phyloP scores from a whole-genome alignment of 805 yeast genomes.

The Zygoascus tannicola region DNA sequence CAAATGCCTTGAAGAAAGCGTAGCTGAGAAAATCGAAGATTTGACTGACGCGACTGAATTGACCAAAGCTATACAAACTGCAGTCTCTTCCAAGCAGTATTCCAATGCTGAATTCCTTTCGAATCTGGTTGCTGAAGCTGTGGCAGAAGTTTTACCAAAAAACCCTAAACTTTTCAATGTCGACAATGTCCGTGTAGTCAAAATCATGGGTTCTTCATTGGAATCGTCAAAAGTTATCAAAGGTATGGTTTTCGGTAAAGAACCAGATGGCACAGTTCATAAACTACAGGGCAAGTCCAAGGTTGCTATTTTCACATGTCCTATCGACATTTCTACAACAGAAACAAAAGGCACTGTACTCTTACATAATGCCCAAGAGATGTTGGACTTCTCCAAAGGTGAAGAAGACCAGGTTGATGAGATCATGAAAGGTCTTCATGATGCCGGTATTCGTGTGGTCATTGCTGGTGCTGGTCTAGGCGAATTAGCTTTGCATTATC shows the following conservation, averaged over 20 bases:
- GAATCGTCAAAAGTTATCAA: constrained; percentile 67
- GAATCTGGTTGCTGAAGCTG: constrained; percentile 75
- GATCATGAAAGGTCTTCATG: constrained; percentile 70
- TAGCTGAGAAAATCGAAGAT: constrained; percentile 50
- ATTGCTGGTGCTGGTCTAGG: constrained; percentile 94
- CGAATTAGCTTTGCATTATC: constrained; percentile 84
- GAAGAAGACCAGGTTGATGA: constrained; percentile 90
- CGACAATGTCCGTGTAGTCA: constrained; percentile 90
- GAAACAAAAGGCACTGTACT: constrained; percentile 97
- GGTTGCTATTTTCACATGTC: constrained; percentile 89
- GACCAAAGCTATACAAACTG: constrained; percentile 70
- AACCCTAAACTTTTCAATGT: constrained; percentile 67
- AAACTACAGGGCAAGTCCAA: constrained; percentile 53
- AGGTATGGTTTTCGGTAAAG: constrained; percentile 97
- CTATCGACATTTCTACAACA: constrained; percentile 90
- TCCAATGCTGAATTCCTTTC: constrained; percentile 77
- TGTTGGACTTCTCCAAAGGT: constrained; percentile 92
- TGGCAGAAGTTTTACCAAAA: constrained; percentile 64
- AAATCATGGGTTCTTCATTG: constrained; percentile 87
- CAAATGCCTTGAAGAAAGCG: constrained; percentile 48
- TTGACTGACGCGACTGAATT: constrained; percentile 47
- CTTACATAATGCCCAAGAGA: constrained; percentile 91
- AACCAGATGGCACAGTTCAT: constrained; percentile 88
- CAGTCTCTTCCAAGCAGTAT: constrained; percentile 86
- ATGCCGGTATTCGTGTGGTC: constrained; percentile 78